A percentile compares a stretch with the other conserved stretches of the same genome.
Conservation (phyloP, 768 basidiomycete genomes). For the Termitomyces sp. region DNA sequence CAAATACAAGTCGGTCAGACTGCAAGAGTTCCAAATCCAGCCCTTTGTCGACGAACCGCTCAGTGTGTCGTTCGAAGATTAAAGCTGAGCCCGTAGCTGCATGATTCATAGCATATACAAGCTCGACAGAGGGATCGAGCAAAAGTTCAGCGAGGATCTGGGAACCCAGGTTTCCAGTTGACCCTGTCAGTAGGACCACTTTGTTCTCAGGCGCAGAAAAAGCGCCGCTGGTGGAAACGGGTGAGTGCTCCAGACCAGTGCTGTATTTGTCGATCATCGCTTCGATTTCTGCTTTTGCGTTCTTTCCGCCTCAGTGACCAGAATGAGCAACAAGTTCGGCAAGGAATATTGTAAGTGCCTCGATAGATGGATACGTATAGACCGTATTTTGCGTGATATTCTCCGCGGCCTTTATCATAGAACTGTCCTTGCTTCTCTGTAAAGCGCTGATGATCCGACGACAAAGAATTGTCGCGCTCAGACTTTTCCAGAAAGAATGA, state of each 20-base stretch:
- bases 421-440: slow-evolving; percentile 10
- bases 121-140: slow-evolving; percentile 7
- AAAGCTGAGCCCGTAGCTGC: slow-evolving; percentile 6
- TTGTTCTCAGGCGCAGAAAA: not conserved
- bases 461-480: slow-evolving; percentile 32
- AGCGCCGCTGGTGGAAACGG: not conserved
- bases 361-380: slow-evolving; percentile 24
- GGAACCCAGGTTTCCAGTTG: slow-evolving; percentile 18
- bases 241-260: slow-evolving; percentile 5
- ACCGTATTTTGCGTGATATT: slow-evolving; percentile 23
- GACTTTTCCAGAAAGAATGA: slow-evolving; percentile 12
- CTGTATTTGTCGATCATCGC: slow-evolving; percentile 36
- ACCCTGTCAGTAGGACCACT: slow-evolving; percentile 15
- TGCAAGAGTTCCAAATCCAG: slow-evolving; percentile 21
- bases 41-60: slow-evolving; percentile 21
- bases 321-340: slow-evolving; percentile 8
- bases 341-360: slow-evolving; percentile 17
- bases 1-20: slow-evolving; percentile 25
- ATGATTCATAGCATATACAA: slow-evolving; percentile 15
- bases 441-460: slow-evolving; percentile 31
- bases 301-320: not conserved
- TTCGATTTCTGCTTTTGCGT: slow-evolving; percentile 12
- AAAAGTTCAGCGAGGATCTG: slow-evolving; percentile 13
- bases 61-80: slow-evolving; percentile 12
- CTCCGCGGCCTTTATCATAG: slow-evolving; percentile 17